Base-by-base conservation (phyloP, 192 early-diverging fungal genomes). In the Umbelopsis sp. region DNA sequence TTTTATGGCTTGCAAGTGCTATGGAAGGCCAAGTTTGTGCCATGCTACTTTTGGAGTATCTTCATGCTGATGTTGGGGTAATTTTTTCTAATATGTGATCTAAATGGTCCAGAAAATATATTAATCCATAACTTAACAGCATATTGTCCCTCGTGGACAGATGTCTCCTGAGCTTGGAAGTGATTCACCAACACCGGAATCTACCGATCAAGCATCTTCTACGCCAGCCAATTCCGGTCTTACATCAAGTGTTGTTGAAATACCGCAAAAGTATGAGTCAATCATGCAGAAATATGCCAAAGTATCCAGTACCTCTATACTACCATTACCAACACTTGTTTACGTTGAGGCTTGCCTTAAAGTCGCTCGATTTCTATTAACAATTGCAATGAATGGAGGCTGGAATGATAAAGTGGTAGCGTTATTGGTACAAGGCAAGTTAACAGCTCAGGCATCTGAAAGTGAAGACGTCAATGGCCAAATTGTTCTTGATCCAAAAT, bases 1-100 rank as follows among this genome's bases (percentile, higher is more conserved):
- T 84, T 76, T 75, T 90, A 45, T 95, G 93, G 93, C 85, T 89
- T 66, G 92, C 84, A 11, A 85, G 88, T 34, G 88, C 92, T 1
- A 78, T 91, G 75, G 93, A 95, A 76, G 87, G 88, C 16, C 80
- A 88, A 21, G 81, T 86, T 32, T 87, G 86, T 71, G 88, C 90
- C 0, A 80, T 85, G 38, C 69, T 92, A 5, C 71, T 95, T 3
- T 68, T 83, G 21, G 82, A 87, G 9, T 76, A 89, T 68, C 77
- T 87, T 22, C 88, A 89, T 65, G 78, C 89, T 31, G 91, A 91
- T 45, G 66, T 87, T 65, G 83, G 84, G 68, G 91, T 92, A 81
- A 78, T 67, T 45, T 24, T 62, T 11, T 38, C 32, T 24, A 29
- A 11, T 20, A 4, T 21, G 7, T 31, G 24, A 5, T 20, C n/a